Evolutionary conservation across 495 filamentous ascomycete species (phyloP).

Genomic region (Podospora pseudopauciseta): DNA sequence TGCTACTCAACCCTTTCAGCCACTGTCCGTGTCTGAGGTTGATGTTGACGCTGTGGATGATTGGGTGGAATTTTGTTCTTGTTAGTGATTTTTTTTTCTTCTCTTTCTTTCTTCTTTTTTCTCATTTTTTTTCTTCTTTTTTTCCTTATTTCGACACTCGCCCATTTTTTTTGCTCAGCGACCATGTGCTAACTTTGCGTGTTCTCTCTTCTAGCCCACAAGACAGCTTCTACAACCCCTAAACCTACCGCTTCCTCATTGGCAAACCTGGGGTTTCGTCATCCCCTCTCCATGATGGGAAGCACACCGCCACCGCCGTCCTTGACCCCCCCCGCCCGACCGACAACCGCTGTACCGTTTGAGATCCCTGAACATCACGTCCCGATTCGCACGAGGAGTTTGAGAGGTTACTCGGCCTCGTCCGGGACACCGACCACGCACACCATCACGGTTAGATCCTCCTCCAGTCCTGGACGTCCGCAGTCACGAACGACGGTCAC

Average conservation of each 20-base stretch:
- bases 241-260: not conserved
- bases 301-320: no score
- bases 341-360: not conserved
- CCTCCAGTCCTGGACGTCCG: slow-evolving; percentile 34
- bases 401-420: slow-evolving; percentile 21
- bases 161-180: not conserved
- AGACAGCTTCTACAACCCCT: slow-evolving; percentile 6
- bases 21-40: not conserved
- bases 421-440: slow-evolving; percentile 36
- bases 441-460: slow-evolving; percentile 28
- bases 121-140: not conserved
- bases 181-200: not conserved
- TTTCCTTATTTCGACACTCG: no score
- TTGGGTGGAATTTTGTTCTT: slow-evolving; percentile 18
- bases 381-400: slow-evolving; percentile 14
- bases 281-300: no score
- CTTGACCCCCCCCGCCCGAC: not conserved
- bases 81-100: slow-evolving; percentile 7
- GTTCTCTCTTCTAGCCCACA: slow-evolving; percentile 3
- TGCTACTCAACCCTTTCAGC: not conserved
- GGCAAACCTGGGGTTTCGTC: no score
- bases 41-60: slow-evolving; percentile 10
- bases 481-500: slow-evolving; percentile 44
- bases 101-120: not conserved
- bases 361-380: slow-evolving; percentile 23